A percentile compares a stretch with the other conserved stretches of the same genome.
These are phyloP conservation scores for Aspergillus melleus DNA, from an alignment of 2,329 filamentous ascomycete species.

Conservation along the genomic window DNA sequence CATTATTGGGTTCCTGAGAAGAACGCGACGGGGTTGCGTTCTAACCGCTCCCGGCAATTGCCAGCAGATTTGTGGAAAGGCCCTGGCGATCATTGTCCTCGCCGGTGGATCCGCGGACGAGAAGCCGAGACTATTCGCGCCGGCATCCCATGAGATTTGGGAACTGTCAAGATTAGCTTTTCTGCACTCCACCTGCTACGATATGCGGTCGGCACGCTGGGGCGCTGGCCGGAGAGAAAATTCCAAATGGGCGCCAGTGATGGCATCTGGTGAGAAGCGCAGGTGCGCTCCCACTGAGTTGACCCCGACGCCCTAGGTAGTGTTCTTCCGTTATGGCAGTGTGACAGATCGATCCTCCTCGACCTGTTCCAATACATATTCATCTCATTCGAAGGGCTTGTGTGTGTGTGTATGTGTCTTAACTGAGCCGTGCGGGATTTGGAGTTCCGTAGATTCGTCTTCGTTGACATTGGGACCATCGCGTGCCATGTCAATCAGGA, in stretches of 20 bases:
- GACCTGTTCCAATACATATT: too few species aligned
- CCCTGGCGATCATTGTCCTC: background rate
- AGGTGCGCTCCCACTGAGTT: too few species aligned
- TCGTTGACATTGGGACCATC: background rate
- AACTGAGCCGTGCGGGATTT: too few species aligned
- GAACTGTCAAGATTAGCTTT: background rate
- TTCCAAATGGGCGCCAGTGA: background rate
- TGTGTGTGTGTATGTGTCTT: too few species aligned
- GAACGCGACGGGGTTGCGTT: background rate
- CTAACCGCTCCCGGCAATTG: background rate
- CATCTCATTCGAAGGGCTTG: too few species aligned
- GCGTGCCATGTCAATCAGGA: background rate
- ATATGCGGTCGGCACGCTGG: background rate
- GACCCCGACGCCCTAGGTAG: too few species aligned
- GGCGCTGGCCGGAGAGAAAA: background rate
- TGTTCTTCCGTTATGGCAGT: too few species aligned
- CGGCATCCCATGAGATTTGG: background rate
- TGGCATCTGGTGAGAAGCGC: background rate
- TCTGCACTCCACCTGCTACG: background rate
- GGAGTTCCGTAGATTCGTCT: background rate
- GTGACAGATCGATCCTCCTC: too few species aligned
- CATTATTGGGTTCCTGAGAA: background rate
- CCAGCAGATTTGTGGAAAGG: background rate
- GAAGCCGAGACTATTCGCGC: background rate
- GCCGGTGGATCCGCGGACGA: background rate